Evolutionary conservation across 306 rosid species (phyloP), one percentile per base, ranked within the genome.

Genomic region (Pyrus communis): DNA sequence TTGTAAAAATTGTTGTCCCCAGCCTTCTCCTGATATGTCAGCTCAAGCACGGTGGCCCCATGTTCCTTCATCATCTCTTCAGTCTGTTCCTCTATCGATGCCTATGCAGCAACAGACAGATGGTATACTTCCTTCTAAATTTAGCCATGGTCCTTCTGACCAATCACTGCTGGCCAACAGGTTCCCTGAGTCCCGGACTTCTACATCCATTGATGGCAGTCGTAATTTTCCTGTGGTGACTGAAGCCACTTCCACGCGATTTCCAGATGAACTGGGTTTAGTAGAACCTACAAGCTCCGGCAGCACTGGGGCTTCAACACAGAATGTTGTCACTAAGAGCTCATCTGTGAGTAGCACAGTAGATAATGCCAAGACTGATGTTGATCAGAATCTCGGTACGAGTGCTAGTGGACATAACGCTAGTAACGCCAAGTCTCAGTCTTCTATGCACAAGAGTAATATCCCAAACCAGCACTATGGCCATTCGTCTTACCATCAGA

Each of bases 41-140:
- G 91, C 81, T 45, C 96, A 93, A 83, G 86, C 96, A 52, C 93
- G 88, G 11, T 91, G 98, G 98, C 87, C 96, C 40, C 93, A 85
- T 74, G 84, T 76, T 76, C 92, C 94, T 75, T 87, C 86, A 77
- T 81, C 93, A 17, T 74, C 91, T 51, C 81, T 81, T 74, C 87
- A 90, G 75, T 82, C 98, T 70, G 77, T 87, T 78, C 95, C 97
- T 69, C 52, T 73, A 49, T 86, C 96, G n/a, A 82, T 90, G 91
- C 90, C 96, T 18, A 70, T 84, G 83, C 95, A 82, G 87, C 93
- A 88, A 79, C 89, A 78, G 42, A 71, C 80, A 4, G 97, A 85
- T 63, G 87, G 88, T 45, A 78, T 72, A 23, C 91, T 79, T 75
- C 70, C 87, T 73, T 82, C 93, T 45, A 96, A 86, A 66, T 86